Evolutionary conservation across 257 asterid genomes (phyloP), one percentile per base, ranked within the genome.

Genomic region (Vinca minor): DNA sequence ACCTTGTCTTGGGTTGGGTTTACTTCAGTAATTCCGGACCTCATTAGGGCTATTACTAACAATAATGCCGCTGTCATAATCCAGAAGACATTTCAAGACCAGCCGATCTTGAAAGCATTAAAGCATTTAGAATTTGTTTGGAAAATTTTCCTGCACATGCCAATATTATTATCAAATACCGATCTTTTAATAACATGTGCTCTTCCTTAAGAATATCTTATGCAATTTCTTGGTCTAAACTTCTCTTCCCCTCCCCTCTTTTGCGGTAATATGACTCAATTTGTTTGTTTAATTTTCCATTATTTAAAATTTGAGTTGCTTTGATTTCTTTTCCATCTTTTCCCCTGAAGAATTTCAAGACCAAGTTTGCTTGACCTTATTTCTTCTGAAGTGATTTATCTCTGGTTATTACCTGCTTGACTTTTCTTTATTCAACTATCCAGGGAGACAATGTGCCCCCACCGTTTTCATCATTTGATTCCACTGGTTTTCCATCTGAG

Each of bases 381-480:
- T 38, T n/a, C n/a, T 39, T 59, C 38, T 44, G 47, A 42, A 44
- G 74, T 47, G 35, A 56, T 66, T 60, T 28, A 23, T 48, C 49
- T 72, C 46, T 13, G 46, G 29, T 59, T 64, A 28, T 53, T 34
- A 41, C 57, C 61, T 34, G 12, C 39, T 49, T 35, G 29, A 45
- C 20, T 41, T 29, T 61, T 60, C 57, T 61, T 60, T 71, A 69
- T 59, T 62, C 31, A 44, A 70, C 65, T 67, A 61, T 39, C 63
- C 65, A 93, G 99, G 99, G 99, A 80, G 85, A 77, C 67, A 75
- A 82, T 77, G 94, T 89, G 28, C 95, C 95, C 64, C 85, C 74
- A 67, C 97, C 97, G 20, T 78, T 89, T 74, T 69, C 72, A 63
- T 81, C 95, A 50, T 93, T 89, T 79, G 87, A 82, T 68, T 84